Conservation (phyloP, 2,329 filamentous ascomycete species). For the Pestalotiopsis sp. region DNA sequence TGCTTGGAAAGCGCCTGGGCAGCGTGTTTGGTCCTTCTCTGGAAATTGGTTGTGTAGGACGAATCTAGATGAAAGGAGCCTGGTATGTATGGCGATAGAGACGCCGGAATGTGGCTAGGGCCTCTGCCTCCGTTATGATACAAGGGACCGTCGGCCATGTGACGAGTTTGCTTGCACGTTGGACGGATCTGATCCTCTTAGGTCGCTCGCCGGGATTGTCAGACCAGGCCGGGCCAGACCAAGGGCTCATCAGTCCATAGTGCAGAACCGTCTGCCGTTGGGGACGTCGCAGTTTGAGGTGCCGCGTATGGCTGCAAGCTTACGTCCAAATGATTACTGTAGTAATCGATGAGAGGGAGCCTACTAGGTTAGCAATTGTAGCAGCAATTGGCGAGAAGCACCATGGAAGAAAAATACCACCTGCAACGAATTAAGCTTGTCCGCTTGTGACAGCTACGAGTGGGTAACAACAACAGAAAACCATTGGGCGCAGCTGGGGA, state of each 20-base stretch:
- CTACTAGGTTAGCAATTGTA: neutral
- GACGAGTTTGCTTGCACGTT: neutral
- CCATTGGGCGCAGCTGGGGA: neutral
- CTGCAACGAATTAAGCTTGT: neutral
- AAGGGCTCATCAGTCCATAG: neutral
- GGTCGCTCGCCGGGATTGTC: neutral
- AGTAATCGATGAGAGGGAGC: neutral
- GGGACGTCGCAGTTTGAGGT: neutral
- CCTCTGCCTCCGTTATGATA: no score
- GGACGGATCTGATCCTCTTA: neutral
- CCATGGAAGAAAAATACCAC: neutral
- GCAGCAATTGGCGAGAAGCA: neutral
- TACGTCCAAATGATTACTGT: neutral
- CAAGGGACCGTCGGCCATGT: neutral
- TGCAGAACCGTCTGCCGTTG: neutral
- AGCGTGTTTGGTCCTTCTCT: no score
- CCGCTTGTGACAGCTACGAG: neutral
- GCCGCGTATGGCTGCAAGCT: neutral
- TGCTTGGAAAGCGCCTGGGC: neutral
- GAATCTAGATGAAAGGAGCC: neutral
- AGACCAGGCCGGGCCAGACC: neutral
- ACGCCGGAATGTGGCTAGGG: neutral
- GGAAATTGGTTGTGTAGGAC: neutral
- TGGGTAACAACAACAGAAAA: neutral
- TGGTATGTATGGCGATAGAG: neutral